Conservation (phyloP, 352 stramenopile genomes). For the Phytopythium cucurbitacearum region DNA sequence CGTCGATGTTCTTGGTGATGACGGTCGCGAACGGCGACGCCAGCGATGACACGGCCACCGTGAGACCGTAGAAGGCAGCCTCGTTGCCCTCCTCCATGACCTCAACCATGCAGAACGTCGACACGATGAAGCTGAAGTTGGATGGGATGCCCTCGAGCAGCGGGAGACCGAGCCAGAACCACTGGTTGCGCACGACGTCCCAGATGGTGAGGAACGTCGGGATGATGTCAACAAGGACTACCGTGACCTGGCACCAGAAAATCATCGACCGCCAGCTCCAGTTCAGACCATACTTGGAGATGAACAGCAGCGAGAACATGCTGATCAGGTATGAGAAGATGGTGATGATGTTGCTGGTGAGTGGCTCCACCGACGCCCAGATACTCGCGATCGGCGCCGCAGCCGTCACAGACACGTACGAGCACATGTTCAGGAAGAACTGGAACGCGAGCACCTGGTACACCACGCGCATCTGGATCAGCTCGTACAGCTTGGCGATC, state of each 20-base stretch:
- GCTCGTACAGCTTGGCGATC: conserved; percentile 31
- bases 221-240: conserved; percentile 35
- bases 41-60: conserved; percentile 30
- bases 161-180: conserved; percentile 48
- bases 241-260: conserved; percentile 21
- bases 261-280: conserved; percentile 49
- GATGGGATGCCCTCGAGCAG: conserved; percentile 31
- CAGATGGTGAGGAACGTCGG: conserved; percentile 42
- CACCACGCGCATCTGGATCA: conserved; percentile 47
- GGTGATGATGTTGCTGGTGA: conserved; percentile 29
- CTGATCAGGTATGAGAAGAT: conserved; percentile 33
- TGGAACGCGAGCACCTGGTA: conserved; percentile 47
- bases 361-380: conserved; percentile 33
- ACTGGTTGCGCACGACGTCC: conserved; percentile 42
- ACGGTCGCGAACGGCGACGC: conserved; percentile 37
- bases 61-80: conserved; percentile 37
- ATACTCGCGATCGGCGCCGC: conserved; percentile 31
- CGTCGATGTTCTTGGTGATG: conserved; percentile 51
- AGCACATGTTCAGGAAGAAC: conserved; percentile 51
- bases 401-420: conserved; percentile 30
- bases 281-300: conserved; percentile 30
- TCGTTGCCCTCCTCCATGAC: conserved; percentile 45
- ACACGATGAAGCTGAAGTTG: conserved; percentile 41
- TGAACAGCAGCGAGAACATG: conserved; percentile 18
- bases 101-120: conserved; percentile 48